Evolutionary conservation across 208 protist species (phyloP).

Genomic region (Leishmania aethiopica): DNA sequence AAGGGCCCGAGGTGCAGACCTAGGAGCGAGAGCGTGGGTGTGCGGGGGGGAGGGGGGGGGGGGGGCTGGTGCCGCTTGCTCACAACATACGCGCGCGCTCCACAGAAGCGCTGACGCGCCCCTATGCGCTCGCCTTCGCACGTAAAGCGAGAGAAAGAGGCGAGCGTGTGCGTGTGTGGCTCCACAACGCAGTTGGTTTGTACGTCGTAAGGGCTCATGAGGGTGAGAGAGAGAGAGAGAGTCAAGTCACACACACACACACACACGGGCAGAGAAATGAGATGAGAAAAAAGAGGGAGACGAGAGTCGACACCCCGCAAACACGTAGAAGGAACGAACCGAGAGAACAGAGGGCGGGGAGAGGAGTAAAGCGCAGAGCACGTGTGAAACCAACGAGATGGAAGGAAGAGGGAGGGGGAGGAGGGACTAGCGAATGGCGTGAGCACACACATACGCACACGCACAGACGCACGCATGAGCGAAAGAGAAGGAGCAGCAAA

Average conservation of each 20-base stretch:
- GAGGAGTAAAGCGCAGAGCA: neutral
- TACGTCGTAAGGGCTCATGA: neutral
- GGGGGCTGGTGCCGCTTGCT: neutral
- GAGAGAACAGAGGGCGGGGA: neutral
- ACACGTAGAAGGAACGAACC: neutral
- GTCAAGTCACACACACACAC: conserved; percentile 2
- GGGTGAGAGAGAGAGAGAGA: neutral
- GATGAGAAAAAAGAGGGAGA: neutral
- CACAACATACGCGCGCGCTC: neutral
- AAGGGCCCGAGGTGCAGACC: neutral
- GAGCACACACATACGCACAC: neutral
- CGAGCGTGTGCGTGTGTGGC: neutral
- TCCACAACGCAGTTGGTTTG: neutral
- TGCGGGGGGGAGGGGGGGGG: neutral
- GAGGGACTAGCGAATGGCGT: neutral
- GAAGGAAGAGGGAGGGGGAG: neutral
- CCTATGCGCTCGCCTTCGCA: neutral
- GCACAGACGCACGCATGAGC: conserved; percentile 7
- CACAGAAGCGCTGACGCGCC: neutral
- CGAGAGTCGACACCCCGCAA: neutral
- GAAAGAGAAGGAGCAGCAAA: neutral
- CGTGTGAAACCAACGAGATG: neutral
- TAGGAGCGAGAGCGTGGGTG: neutral
- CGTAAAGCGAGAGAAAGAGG: neutral
- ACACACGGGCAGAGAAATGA: neutral